phyloP scores from a whole-genome alignment of 2,329 filamentous ascomycete species.

The Fusarium sp. region DNA sequence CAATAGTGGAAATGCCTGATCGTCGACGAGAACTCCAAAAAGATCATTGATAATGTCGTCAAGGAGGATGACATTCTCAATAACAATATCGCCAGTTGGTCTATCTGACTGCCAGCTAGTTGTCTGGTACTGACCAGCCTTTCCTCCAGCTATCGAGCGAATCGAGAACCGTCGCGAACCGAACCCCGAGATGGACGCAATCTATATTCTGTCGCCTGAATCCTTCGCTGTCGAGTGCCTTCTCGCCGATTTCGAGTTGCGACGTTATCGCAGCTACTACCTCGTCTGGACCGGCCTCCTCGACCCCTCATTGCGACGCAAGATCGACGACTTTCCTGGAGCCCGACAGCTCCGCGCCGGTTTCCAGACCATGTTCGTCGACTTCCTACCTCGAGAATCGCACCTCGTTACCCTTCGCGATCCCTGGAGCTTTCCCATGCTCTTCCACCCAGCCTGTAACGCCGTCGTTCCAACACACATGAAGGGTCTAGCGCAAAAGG shows the following conservation, averaged over 20 bases:
- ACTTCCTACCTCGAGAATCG: conserved; percentile 91
- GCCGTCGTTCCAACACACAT: conserved; percentile 83
- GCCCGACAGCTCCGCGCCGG: conserved; percentile 79
- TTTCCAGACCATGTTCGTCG: conserved; percentile 84
- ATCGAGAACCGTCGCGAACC: conserved; percentile 86
- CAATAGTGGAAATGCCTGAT: conserved; percentile 95
- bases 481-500: conserved; percentile 87
- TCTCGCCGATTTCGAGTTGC: conserved; percentile 88
- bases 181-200: conserved; percentile 91
- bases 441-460: conserved; percentile 93
- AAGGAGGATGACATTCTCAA: conserved; percentile 98
- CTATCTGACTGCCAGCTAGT: conserved; percentile 8
- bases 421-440: conserved; percentile 91
- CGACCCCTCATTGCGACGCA: conserved; percentile 73
- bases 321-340: conserved; percentile 75
- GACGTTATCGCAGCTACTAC: conserved; percentile 80
- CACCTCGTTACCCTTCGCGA: conserved; percentile 92
- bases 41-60: conserved; percentile 88
- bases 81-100: conserved; percentile 91
- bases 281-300: conserved; percentile 87
- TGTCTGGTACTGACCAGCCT: conserved; percentile 25
- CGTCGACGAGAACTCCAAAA: conserved; percentile 83
- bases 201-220: conserved; percentile 89
- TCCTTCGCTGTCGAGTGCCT: conserved; percentile 92
- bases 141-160: conserved; percentile 80